Percentiles rank a stretch among this genome's conserved stretches.
phyloP scores from a whole-genome alignment of 257 asterid genomes.

The Vinca minor region DNA sequence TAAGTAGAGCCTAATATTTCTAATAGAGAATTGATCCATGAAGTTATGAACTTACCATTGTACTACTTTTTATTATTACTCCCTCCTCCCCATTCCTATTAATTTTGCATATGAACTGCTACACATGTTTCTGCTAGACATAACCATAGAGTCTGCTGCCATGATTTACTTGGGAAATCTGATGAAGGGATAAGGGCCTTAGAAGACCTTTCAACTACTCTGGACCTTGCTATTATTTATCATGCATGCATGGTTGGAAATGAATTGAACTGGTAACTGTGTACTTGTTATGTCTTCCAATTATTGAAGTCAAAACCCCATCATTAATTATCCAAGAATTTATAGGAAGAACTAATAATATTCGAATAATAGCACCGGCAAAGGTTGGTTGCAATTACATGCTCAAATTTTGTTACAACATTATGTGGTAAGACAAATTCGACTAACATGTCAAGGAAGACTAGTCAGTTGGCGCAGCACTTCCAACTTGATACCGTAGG shows the following conservation, averaged over 20 bases:
- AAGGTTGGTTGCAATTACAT: neutral
- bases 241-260: slow-evolving; percentile 4
- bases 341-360: neutral
- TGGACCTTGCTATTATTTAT: slow-evolving; percentile 5
- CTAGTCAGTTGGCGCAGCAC: too few species aligned
- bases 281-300: slow-evolving; percentile 5
- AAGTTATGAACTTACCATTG: neutral
- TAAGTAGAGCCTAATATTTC: too few species aligned
- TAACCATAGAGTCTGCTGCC: neutral
- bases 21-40: neutral
- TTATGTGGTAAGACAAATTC: too few species aligned
- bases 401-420: neutral
- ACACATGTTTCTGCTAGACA: neutral
- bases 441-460: too few species aligned
- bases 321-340: neutral
- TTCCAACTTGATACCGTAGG: too few species aligned
- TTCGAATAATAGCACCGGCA: neutral
- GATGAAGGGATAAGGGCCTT: neutral
- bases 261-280: slow-evolving; percentile 11
- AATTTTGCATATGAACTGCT: too few species aligned
- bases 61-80: too few species aligned
- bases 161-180: neutral
- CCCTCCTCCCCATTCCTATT: too few species aligned
- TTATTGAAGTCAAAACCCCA: slow-evolving; percentile 12
- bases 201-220: slow-evolving; percentile 1